Percentiles rank a stretch among this genome's conserved stretches.
Evolutionary conservation across 2,329 filamentous ascomycete genomes (phyloP).

Genomic region (Fusarium mangiferae): DNA sequence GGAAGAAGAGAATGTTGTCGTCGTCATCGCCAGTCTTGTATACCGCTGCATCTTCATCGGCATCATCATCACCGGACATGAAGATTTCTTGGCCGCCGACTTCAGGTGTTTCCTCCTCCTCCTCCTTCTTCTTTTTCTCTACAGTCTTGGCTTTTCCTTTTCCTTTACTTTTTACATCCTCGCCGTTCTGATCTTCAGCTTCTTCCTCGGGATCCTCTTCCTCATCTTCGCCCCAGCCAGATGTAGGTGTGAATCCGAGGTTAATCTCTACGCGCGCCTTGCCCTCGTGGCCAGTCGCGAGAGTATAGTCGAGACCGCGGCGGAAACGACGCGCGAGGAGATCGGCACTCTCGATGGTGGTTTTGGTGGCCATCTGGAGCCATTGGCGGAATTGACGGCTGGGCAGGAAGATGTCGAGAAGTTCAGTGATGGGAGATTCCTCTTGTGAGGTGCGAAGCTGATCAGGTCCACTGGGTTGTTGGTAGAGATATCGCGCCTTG

Average conservation of each 20-base stretch:
- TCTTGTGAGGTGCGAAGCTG: constrained; percentile 52
- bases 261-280: constrained; percentile 87
- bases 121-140: constrained; percentile 1
- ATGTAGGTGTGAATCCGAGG: constrained; percentile 84
- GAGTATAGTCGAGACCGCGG: constrained; percentile 87
- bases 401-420: constrained; percentile 84
- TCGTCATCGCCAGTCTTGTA: constrained; percentile 86
- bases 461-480: constrained; percentile 63
- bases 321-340: constrained; percentile 89
- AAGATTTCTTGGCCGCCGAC: constrained; percentile 88
- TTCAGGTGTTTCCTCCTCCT: constrained; percentile 56
- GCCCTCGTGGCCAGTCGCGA: constrained; percentile 85
- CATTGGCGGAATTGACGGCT: constrained; percentile 89
- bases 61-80: constrained; percentile 87
- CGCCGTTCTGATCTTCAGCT: constrained; percentile 48
- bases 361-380: constrained; percentile 84
- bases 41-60: constrained; percentile 81
- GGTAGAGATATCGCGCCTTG: constrained; percentile 93
- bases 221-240: constrained; percentile 82
- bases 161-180: constrained; percentile 45
- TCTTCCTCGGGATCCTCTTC: constrained; percentile 54
- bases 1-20: constrained; percentile 73
- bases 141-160: constrained; percentile 43
- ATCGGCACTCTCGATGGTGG: constrained; percentile 77
- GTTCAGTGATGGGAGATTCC: constrained; percentile 74